These are phyloP conservation scores for Nicotiana knightiana DNA, from an alignment of 257 asterid genomes.

Conservation along the genomic window DNA sequence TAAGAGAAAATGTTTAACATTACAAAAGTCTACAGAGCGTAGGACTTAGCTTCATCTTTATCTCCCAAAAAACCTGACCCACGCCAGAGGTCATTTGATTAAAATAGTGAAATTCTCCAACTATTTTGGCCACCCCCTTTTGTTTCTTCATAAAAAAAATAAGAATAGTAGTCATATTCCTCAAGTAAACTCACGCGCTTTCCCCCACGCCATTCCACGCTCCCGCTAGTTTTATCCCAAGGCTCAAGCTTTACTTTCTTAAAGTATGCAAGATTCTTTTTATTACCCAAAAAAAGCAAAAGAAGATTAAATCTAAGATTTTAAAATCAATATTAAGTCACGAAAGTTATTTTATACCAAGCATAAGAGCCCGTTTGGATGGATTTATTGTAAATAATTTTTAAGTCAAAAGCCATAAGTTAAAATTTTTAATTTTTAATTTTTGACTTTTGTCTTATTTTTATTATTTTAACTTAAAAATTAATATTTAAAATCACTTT, in stretches of 20 bases:
- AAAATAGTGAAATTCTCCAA: background rate
- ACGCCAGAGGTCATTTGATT: background rate
- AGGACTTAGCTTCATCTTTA: background rate
- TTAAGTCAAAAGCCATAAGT: too few relatives aligned
- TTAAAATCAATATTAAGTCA: background rate
- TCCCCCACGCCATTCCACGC: background rate
- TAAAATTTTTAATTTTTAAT: too few relatives aligned
- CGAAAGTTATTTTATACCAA: too few relatives aligned
- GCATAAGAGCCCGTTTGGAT: too few relatives aligned
- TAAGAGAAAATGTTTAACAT: too few relatives aligned
- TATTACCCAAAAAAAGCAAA: background rate
- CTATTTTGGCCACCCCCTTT: conserved; percentile 6
- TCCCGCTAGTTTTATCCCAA: background rate
- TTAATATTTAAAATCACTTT: too few relatives aligned
- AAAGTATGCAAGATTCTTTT: background rate
- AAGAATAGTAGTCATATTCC: background rate
- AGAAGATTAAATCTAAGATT: too few relatives aligned
- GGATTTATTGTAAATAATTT: too few relatives aligned
- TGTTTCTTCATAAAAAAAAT: background rate
- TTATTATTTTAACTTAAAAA: too few relatives aligned
- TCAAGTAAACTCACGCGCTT: background rate
- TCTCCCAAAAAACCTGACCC: background rate
- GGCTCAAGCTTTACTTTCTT: background rate
- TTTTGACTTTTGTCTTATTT: too few relatives aligned
- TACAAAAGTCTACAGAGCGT: too few relatives aligned